Percentiles rank a stretch among this genome's conserved stretches.
These are phyloP conservation scores for Rutstroemia sp. DNA, from an alignment of 2,329 filamentous ascomycete species.

Conservation along the genomic window DNA sequence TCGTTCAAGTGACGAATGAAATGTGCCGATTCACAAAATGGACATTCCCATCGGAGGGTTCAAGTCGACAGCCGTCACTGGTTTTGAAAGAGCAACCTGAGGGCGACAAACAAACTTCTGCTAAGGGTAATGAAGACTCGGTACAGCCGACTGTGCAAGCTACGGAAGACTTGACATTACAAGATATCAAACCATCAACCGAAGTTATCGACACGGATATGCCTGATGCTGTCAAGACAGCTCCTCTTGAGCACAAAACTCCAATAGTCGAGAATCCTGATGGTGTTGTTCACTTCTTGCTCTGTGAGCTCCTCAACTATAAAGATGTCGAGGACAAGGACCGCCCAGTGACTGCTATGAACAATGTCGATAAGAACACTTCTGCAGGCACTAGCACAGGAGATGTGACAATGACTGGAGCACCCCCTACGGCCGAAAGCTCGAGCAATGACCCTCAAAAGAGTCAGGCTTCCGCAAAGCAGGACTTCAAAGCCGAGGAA, in stretches of 20 bases:
- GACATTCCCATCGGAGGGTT: constrained; percentile 30
- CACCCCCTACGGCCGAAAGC: constrained; percentile 30
- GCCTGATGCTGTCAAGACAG: constrained; percentile 55
- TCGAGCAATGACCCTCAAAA: constrained; percentile 18
- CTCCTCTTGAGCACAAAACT: constrained; percentile 60
- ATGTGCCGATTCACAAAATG: constrained; percentile 67
- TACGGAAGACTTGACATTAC: constrained; percentile 30
- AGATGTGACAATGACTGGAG: constrained; percentile 22
- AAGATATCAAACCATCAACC: constrained; percentile 53
- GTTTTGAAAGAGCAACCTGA: constrained; percentile 22
- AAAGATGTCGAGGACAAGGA: constrained; percentile 88
- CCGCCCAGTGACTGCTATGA: constrained; percentile 29
- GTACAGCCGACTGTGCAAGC: constrained; percentile 28
- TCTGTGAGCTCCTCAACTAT: constrained; percentile 87
- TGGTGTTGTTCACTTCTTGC: constrained; percentile 88
- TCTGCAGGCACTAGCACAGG: constrained; percentile 12
- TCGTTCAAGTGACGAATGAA: constrained; percentile 82
- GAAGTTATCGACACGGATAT: constrained; percentile 53
- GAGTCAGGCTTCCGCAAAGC: constrained; percentile 58
- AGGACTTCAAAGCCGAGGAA: constrained; percentile 80
- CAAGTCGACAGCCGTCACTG: constrained; percentile 38
- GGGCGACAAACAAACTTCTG: constrained; percentile 6
- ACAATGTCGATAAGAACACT: constrained; percentile 13
- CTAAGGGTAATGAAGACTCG: constrained; percentile 22
- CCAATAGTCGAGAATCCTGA: constrained; percentile 88